Evolutionary conservation across 1,284 basidiomycete genomes (phyloP).

Genomic region (Puccinia triticina): DNA sequence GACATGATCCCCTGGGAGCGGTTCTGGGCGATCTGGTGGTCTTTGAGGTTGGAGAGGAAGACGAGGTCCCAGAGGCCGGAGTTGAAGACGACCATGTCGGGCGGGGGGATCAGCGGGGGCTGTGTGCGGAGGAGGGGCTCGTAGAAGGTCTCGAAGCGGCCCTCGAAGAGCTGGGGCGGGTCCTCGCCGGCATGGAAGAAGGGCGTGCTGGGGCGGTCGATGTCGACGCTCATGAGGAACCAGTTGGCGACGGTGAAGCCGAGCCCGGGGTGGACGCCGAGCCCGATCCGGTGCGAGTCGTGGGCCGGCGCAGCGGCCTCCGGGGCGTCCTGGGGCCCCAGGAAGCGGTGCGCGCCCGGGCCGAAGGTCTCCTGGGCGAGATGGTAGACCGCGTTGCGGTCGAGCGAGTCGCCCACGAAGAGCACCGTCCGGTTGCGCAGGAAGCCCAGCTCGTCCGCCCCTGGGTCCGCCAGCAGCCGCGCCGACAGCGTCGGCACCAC

Average conservation of each 20-base stretch:
- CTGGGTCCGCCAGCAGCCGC: neutral
- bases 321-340: neutral
- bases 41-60: constrained; percentile 16
- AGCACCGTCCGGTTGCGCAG: constrained; percentile 21
- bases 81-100: constrained; percentile 35
- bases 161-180: constrained; percentile 23
- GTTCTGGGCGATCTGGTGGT: constrained; percentile 3
- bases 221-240: constrained; percentile 34
- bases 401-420: constrained; percentile 25
- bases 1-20: neutral
- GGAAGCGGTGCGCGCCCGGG: neutral
- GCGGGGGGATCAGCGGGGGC: neutral
- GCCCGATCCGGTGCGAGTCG: constrained; percentile 5
- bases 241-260: constrained; percentile 16
- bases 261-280: constrained; percentile 17
- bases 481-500: neutral
- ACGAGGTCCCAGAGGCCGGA: constrained; percentile 37
- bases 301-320: neutral
- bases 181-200: constrained; percentile 31
- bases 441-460: neutral
- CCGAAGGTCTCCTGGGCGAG: constrained; percentile 31
- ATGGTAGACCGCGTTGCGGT: constrained; percentile 28
- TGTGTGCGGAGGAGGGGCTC: neutral
- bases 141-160: constrained; percentile 17
- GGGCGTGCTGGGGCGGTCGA: neutral